Percentiles rank a stretch among this genome's conserved stretches.
These are phyloP conservation scores for Sugiyamaella pinicola DNA, from an alignment of 1,139 yeast genomes.

Conservation along the genomic window DNA sequence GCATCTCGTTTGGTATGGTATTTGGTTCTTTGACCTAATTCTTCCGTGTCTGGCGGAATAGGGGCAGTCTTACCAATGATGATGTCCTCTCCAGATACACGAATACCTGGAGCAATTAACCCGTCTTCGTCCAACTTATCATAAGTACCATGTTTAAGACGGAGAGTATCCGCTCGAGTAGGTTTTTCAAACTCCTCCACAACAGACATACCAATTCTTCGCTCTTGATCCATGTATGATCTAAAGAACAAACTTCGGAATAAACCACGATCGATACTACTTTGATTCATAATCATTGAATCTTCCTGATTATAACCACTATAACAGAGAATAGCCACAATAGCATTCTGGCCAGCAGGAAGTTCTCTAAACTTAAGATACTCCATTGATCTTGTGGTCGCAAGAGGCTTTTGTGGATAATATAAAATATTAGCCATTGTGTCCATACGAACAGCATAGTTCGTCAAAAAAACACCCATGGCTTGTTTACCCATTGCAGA, in stretches of 20 bases:
- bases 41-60: conserved; percentile 97
- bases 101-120: conserved; percentile 94
- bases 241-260: conserved; percentile 95
- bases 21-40: conserved; percentile 96
- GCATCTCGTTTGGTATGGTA: conserved; percentile 99
- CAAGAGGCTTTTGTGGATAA: conserved; percentile 98
- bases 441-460: conserved; percentile 96
- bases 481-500: conserved; percentile 99
- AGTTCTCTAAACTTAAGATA: conserved; percentile 93
- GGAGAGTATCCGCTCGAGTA: conserved; percentile 86
- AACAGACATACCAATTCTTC: conserved; percentile 97
- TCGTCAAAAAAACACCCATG: conserved; percentile 98
- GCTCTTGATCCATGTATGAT: conserved; percentile 98
- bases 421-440: conserved; percentile 98
- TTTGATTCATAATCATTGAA: conserved; percentile 99
- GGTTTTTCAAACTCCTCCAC: conserved; percentile 97
- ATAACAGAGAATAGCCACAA: conserved; percentile 97
- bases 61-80: conserved; percentile 99
- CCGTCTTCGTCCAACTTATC: conserved; percentile 99
- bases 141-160: conserved; percentile 96
- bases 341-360: conserved; percentile 99
- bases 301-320: conserved; percentile 99
- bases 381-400: conserved; percentile 99
- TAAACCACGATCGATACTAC: conserved; percentile 94
- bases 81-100: conserved; percentile 98